Evolutionary conservation across 495 filamentous ascomycete species (phyloP).

Genomic region (Talaromyces proteolyticus): DNA sequence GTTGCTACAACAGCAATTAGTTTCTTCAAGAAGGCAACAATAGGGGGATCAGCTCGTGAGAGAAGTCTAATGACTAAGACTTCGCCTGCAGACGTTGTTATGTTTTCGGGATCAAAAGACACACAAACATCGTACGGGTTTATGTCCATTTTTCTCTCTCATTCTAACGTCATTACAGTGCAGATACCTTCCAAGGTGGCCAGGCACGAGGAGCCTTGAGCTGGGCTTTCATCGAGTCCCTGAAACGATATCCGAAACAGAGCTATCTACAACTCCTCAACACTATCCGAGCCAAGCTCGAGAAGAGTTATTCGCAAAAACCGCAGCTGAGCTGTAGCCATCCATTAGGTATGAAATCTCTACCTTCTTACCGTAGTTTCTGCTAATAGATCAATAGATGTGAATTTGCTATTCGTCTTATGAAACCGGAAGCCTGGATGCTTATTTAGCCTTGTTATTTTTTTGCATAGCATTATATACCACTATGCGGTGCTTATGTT

Average conservation of each 20-base stretch:
- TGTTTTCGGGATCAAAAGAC: slow-evolving; percentile 97
- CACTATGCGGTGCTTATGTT: too few relatives aligned
- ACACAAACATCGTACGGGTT: slow-evolving; percentile 78
- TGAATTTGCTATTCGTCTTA: slow-evolving; percentile 7
- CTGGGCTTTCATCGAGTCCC: slow-evolving; percentile 88
- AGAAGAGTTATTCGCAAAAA: slow-evolving; percentile 88
- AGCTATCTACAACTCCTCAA: slow-evolving; percentile 95
- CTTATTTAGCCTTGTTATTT: too few relatives aligned
- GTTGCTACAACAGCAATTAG: slow-evolving; percentile 76
- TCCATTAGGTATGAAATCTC: slow-evolving; percentile 4
- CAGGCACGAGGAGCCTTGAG: slow-evolving; percentile 97
- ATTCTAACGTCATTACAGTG: slow-evolving; percentile 26
- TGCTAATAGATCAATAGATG: slow-evolving; percentile 1
- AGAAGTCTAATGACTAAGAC: slow-evolving; percentile 84
- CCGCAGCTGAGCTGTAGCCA: slow-evolving; percentile 84
- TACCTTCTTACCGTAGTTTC: not conserved
- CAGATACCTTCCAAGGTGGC: slow-evolving; percentile 54
- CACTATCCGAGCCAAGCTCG: slow-evolving; percentile 88
- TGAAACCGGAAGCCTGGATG: too few relatives aligned
- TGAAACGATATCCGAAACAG: slow-evolving; percentile 97
- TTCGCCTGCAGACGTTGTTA: slow-evolving; percentile 90
- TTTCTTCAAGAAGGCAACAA: slow-evolving; percentile 89
- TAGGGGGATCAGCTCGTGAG: slow-evolving; percentile 75
- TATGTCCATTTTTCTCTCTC: slow-evolving; percentile 40
- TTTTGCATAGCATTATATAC: too few relatives aligned